A percentile compares a stretch with the other conserved stretches of the same genome.
Evolutionary conservation across 2,329 filamentous ascomycete species (phyloP).

Genomic region (Rasamsonia emersonii): DNA sequence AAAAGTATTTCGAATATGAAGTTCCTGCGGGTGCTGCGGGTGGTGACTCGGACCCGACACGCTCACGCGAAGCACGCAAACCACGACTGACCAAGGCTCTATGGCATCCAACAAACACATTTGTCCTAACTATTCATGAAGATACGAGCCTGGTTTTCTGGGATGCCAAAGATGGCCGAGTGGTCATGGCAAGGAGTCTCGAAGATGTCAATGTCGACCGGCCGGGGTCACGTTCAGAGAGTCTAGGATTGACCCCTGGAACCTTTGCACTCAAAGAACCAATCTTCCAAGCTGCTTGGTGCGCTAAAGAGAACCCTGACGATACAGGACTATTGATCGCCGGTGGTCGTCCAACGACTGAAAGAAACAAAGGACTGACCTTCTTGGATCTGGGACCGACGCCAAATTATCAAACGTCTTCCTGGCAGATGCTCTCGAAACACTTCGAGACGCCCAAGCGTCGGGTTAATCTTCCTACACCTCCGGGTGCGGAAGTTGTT

Average conservation of each 20-base stretch:
- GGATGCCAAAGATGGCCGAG: constrained; percentile 80
- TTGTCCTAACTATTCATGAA: constrained; percentile 77
- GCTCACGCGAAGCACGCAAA: constrained; percentile 53
- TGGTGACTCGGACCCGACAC: constrained; percentile 57
- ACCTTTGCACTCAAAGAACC: constrained; percentile 59
- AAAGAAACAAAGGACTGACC: constrained; percentile 66
- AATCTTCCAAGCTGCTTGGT: constrained; percentile 77
- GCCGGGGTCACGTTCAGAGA: constrained; percentile 42
- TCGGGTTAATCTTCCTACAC: constrained; percentile 63
- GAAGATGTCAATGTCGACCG: constrained; percentile 65
- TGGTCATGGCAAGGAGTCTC: constrained; percentile 75
- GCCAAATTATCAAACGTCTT: constrained; percentile 82
- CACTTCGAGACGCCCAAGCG: constrained; percentile 72
- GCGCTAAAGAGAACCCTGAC: constrained; percentile 86
- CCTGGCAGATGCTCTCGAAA: constrained; percentile 71
- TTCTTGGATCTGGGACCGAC: constrained; percentile 85
- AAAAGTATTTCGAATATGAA: constrained; percentile 75
- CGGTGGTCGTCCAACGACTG: constrained; percentile 63
- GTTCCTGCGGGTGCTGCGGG: constrained; percentile 75
- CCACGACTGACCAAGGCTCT: constrained; percentile 73
- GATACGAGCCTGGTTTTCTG: constrained; percentile 90
- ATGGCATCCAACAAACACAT: constrained; percentile 93
- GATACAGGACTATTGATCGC: constrained; percentile 84
- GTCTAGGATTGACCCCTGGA: constrained; percentile 36
- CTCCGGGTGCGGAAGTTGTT: constrained; percentile 64